Conservation (phyloP, 257 asterid species). For the Asclepias syriaca region DNA sequence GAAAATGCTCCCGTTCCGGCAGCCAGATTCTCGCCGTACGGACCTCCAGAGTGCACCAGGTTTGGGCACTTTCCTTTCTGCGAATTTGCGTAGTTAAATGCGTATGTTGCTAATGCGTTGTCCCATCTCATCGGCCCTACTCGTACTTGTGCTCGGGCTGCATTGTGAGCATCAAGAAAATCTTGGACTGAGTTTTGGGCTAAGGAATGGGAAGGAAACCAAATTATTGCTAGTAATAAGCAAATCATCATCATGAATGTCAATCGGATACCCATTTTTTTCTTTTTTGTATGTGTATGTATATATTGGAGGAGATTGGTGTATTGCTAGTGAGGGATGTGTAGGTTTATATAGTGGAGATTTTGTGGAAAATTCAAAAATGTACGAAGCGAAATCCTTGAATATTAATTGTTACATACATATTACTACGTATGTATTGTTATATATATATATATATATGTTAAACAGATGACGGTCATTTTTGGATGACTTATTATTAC, state of each 20-base stretch:
- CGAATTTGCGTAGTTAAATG: conserved; percentile 32
- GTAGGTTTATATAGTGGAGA: neutral
- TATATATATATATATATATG: no score
- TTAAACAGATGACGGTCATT: no score
- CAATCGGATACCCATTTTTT: neutral
- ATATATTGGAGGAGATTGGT: no score
- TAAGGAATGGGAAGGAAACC: neutral
- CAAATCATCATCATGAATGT: neutral
- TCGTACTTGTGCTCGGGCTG: conserved; percentile 28
- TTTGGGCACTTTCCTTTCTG: conserved; percentile 32
- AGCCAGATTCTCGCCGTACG: conserved; percentile 46
- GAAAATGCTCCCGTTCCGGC: conserved; percentile 25
- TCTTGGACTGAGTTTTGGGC: conserved; percentile 20
- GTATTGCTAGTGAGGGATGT: no score
- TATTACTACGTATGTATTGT: neutral
- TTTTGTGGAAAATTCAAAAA: neutral
- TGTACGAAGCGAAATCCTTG: no score
- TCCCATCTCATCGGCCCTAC: conserved; percentile 45
- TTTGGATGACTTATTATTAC: no score
- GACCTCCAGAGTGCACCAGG: conserved; percentile 31
- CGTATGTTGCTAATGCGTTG: conserved; percentile 31
- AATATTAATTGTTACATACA: no score
- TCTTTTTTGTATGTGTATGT: no score
- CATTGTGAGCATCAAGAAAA: conserved; percentile 32
- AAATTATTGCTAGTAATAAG: neutral